Conservation (phyloP, 768 basidiomycete genomes). For the Boletus pseudo-olivaceus region DNA sequence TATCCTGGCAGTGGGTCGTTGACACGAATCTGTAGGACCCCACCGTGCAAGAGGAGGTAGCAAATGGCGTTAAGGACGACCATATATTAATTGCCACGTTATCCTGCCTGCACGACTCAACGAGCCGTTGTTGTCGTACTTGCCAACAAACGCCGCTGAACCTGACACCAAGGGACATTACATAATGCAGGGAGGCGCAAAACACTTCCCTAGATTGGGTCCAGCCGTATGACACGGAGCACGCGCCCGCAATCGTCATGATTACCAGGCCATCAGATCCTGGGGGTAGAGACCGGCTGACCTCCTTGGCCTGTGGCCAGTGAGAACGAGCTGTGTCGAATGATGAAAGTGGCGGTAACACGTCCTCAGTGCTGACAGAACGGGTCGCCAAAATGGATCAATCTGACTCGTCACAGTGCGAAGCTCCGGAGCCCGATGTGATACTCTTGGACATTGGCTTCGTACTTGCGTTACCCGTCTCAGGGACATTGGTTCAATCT, state of each 20-base stretch:
- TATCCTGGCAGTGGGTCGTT: slow-evolving; percentile 3
- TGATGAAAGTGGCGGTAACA: slow-evolving; percentile 11
- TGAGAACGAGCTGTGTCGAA: slow-evolving; percentile 8
- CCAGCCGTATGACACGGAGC: slow-evolving; percentile 7
- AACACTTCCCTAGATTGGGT: slow-evolving; percentile 3
- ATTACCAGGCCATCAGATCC: slow-evolving; percentile 20
- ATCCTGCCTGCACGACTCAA: slow-evolving; percentile 4
- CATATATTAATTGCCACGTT: slow-evolving; percentile 10
- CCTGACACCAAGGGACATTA: slow-evolving; percentile 4
- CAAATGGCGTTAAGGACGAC: slow-evolving; percentile 2
- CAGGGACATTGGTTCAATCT: slow-evolving; percentile 7
- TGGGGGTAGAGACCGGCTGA: slow-evolving; percentile 1
- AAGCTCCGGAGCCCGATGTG: slow-evolving; percentile 21
- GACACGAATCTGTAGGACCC: slow-evolving; percentile 9
- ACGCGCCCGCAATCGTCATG: slow-evolving; percentile 12
- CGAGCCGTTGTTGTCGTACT: slow-evolving; percentile 1
- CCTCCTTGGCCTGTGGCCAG: slow-evolving; percentile 1
- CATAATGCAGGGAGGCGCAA: neutral
- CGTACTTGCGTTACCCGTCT: slow-evolving; percentile 7
- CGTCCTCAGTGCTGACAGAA: slow-evolving; percentile 16
- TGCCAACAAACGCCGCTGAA: slow-evolving; percentile 15
- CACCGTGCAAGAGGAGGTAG: slow-evolving; percentile 10
- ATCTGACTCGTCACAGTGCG: slow-evolving; percentile 12
- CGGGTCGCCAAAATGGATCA: slow-evolving; percentile 9
- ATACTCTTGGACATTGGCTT: slow-evolving; percentile 14